Conservation (phyloP, 2,329 filamentous ascomycete genomes). For the Botrytis pseudocinerea region DNA sequence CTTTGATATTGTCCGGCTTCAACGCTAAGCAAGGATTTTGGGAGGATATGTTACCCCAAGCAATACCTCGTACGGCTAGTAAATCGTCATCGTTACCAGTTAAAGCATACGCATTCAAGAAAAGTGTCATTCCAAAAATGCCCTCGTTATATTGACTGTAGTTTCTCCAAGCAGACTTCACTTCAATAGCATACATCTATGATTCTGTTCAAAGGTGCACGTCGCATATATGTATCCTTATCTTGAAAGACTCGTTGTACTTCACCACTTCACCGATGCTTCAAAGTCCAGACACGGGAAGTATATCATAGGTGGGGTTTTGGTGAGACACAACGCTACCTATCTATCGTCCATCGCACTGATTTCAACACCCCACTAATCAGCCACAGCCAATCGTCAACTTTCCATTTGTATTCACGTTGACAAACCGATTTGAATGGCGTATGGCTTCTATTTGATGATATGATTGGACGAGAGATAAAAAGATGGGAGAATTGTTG, state of each 20-base stretch:
- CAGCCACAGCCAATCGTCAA: neutral
- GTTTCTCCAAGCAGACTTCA: neutral
- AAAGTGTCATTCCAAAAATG: neutral
- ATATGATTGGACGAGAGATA: neutral
- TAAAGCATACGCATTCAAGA: constrained; percentile 8
- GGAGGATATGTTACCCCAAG: constrained; percentile 7
- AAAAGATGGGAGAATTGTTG: constrained; percentile 1
- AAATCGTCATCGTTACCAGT: constrained; percentile 25
- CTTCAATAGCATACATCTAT: neutral
- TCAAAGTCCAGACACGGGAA: neutral
- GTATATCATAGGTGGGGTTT: constrained; percentile 1
- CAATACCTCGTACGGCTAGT: neutral
- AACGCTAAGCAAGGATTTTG: constrained; percentile 21
- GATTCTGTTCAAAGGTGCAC: neutral
- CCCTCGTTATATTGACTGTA: neutral
- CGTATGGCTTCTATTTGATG: neutral
- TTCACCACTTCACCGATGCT: constrained; percentile 5
- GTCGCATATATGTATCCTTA: neutral
- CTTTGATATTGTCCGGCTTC: constrained; percentile 11
- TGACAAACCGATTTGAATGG: neutral
- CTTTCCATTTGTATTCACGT: constrained; percentile 8
- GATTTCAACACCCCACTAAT: neutral
- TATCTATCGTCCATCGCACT: neutral
- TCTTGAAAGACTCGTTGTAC: neutral
- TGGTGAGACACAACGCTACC: neutral